phyloP scores from a whole-genome alignment of 1,139 yeast genomes.

The Yamadazyma pseudoaaseri region DNA sequence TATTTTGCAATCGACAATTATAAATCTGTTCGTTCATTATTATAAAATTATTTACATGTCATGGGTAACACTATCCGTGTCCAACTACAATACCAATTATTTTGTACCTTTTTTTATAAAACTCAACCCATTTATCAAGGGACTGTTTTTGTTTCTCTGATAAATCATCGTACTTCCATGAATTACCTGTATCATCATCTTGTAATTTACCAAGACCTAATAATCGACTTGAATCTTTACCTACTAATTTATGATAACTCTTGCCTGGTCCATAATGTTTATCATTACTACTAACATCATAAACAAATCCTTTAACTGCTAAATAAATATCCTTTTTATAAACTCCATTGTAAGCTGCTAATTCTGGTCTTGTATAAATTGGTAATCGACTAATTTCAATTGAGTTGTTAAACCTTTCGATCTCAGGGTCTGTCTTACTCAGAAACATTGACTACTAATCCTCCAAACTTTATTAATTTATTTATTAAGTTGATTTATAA shows the following conservation, averaged over 20 bases:
- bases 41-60: too few relatives aligned
- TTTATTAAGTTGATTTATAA: too few relatives aligned
- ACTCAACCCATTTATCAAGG: conserved; percentile 58
- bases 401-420: conserved; percentile 20
- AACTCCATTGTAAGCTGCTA: conserved; percentile 34
- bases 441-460: conserved; percentile 2
- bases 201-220: conserved; percentile 40
- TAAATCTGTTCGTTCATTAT: too few relatives aligned
- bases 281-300: conserved; percentile 68
- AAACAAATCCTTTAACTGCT: conserved; percentile 71
- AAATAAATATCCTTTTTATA: conserved; percentile 51
- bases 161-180: conserved; percentile 50
- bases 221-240: conserved; percentile 74
- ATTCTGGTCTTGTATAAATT: conserved; percentile 33
- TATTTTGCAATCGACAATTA: too few relatives aligned
- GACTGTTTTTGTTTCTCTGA: conserved; percentile 48
- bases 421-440: conserved; percentile 15
- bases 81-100: conserved; percentile 39
- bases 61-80: too few relatives aligned
- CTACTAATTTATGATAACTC: conserved; percentile 71
- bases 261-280: conserved; percentile 76
- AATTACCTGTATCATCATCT: conserved; percentile 21
- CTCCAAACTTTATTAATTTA: too few relatives aligned
- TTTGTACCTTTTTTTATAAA: conserved; percentile 50
- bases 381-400: conserved; percentile 29